A percentile compares a stretch with the other conserved stretches of the same genome.
Conservation (phyloP, 176 grass and related monocot genomes). For the sorghum (Sorghum bicolor) region Sorghum_bicolor_NCBIv3 NC_012870.2:54390501-54391000, state of each 20-base stretch:
- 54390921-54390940: not conserved
- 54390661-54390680: slow-evolving; percentile 4
- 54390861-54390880: slow-evolving; percentile 7
- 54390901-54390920: slow-evolving; percentile 26
- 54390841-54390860: slow-evolving; percentile 8
- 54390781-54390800: slow-evolving; percentile 38
- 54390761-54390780: not conserved
- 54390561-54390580: not conserved
- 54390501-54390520: not conserved
- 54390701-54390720: slow-evolving; percentile 14
- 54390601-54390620: not conserved
- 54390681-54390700: slow-evolving; percentile 14
- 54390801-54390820: slow-evolving; percentile 33
- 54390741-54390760: slow-evolving; percentile 21
- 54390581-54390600: not conserved
- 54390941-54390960: slow-evolving; percentile 11
- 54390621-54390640: not conserved
- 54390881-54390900: not conserved
- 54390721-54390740: slow-evolving; percentile 9
- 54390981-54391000: not conserved
- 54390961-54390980: not conserved
- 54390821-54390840: slow-evolving; percentile 19
- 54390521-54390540: not conserved
- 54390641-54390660: not conserved
- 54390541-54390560: not conserved